These are phyloP conservation scores for Hirschioporus abietinus DNA, from an alignment of 768 basidiomycete species.

Conservation along the genomic window DNA sequence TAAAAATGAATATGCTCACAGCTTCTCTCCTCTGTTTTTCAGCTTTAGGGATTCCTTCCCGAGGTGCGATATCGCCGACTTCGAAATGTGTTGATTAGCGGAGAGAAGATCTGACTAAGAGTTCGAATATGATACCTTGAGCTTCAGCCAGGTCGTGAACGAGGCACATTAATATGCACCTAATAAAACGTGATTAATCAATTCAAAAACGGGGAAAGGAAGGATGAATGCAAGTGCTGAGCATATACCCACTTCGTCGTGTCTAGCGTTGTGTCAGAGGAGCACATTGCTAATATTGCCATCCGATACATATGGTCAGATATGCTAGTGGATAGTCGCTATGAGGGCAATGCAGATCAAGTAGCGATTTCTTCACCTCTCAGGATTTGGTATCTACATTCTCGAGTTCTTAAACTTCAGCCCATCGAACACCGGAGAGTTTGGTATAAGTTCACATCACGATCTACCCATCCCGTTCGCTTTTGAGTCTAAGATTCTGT, in stretches of 20 bases:
- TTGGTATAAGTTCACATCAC: slow-evolving; percentile 45
- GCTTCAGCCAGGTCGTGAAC: slow-evolving; percentile 98
- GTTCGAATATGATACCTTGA: slow-evolving; percentile 46
- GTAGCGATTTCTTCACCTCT: slow-evolving; percentile 51
- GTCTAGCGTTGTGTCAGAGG: slow-evolving; percentile 67
- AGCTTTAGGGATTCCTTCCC: slow-evolving; percentile 76
- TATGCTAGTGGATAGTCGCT: slow-evolving; percentile 44
- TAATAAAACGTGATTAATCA: slow-evolving; percentile 20
- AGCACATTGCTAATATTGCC: slow-evolving; percentile 89
- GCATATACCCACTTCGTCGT: slow-evolving; percentile 53
- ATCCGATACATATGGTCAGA: slow-evolving; percentile 98
- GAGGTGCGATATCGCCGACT: slow-evolving; percentile 94
- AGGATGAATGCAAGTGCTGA: background rate
- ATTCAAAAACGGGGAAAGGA: background rate
- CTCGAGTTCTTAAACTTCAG: slow-evolving; percentile 5
- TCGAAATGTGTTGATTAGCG: slow-evolving; percentile 2
- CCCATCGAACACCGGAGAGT: slow-evolving; percentile 6
- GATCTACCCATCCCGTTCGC: slow-evolving; percentile 90
- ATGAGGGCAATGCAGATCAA: background rate
- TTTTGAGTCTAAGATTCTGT: slow-evolving; percentile 71
- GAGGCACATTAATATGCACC: slow-evolving; percentile 84
- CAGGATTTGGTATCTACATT: slow-evolving; percentile 68
- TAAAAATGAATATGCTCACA: slow-evolving; percentile 31
- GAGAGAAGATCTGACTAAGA: background rate
- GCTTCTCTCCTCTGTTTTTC: slow-evolving; percentile 77